Evolutionary conservation across 2,329 filamentous ascomycete species (phyloP), one percentile per base, ranked within the genome.

Genomic region (Emericellopsis atlantica): DNA sequence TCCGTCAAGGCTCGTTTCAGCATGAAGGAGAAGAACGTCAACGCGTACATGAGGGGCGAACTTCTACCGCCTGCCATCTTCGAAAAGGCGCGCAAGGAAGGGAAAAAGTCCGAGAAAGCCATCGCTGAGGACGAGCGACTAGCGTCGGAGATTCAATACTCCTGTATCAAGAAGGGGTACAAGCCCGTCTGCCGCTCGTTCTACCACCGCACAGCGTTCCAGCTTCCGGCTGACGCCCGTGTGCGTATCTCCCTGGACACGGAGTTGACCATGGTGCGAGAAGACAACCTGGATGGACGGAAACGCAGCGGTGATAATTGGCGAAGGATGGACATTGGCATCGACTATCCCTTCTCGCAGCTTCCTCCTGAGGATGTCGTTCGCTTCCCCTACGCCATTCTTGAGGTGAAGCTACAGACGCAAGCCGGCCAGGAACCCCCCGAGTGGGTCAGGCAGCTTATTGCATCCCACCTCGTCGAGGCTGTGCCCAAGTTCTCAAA

Each of bases 401-500:
- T 98, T 7, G 92, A 98, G 61, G 92, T 98, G 48, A 98, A 98
- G 67, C 74, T 98, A 16, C 92, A 98, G 64, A 98, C 92, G 1
- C 90, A 95, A 60, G 79, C 84, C 42, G 92, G 92, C 32, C 89
- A 95, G 59, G 88, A 95, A 55, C 87, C 92, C 12, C 92, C 92
- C 0, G 84, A 93, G 55, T 98, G 92, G 92, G 90, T 98, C 51
- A 81, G 88, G 18, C 87, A 96, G 56, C 73, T 98, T 40, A 94
- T 88, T 36, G 75, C 86, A 11, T 95, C 88, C 46, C 92, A 98
- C 64, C 72, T 98, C 14, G 92, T 98, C 2, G 92, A 98, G 64
- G 89, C 92, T n/a, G 89, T 98, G 3, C 92, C 92, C 46, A 98
- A 98, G 58, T 98, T 96, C 63, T 95, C 88, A 55, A 98, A 98